These are phyloP conservation scores for Hevea brasiliensis DNA, from an alignment of 345 rosid genomes.

Conservation along the genomic window DNA sequence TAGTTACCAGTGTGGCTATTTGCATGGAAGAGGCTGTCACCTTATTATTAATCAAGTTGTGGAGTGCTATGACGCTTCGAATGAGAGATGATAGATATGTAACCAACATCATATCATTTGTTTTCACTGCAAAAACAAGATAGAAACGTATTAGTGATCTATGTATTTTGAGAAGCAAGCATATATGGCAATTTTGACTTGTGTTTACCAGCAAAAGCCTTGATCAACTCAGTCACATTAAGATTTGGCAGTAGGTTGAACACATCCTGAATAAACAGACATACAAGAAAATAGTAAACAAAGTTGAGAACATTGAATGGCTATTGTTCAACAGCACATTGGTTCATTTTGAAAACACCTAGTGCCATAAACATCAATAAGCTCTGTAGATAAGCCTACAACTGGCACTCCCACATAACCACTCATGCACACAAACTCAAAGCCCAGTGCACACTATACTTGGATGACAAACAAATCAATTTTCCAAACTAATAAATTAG, in stretches of 20 bases:
- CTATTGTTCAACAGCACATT: background rate
- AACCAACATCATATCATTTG: conserved; percentile 83
- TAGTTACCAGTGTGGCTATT: background rate
- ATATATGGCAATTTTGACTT: background rate
- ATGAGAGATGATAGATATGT: conserved; percentile 73
- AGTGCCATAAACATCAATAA: no score
- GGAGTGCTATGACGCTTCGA: conserved; percentile 80
- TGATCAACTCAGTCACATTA: background rate
- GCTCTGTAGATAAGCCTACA: no score
- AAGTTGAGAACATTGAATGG: background rate
- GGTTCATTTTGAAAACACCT: no score
- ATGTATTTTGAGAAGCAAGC: conserved; percentile 33
- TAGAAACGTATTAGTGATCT: background rate
- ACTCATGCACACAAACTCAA: background rate
- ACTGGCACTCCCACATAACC: background rate
- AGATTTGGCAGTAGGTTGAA: conserved; percentile 11
- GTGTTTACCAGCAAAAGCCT: conserved; percentile 1
- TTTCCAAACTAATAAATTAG: no score
- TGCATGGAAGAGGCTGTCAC: conserved; percentile 25
- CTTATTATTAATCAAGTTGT: conserved; percentile 91
- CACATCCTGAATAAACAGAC: background rate
- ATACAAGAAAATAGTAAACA: background rate
- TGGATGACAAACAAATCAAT: background rate
- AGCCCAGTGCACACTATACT: background rate
- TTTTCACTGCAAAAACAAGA: conserved; percentile 54